A percentile compares a stretch with the other conserved stretches of the same genome.
phyloP scores from a whole-genome alignment of 805 yeast species.

The Ogataea glucozyma region DNA sequence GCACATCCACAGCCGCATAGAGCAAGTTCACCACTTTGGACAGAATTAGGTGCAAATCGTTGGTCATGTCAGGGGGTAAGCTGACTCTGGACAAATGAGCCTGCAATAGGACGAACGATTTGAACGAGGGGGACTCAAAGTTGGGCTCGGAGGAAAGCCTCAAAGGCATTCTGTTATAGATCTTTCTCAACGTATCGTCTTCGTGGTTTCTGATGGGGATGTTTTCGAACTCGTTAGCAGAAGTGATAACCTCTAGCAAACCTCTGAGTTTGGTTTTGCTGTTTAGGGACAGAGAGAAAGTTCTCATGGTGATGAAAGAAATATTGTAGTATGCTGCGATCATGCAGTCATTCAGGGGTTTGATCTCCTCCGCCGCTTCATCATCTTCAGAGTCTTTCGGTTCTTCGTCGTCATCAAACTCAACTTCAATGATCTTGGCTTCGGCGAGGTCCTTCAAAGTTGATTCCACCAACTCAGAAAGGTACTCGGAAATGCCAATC shows the following conservation, averaged over 20 bases:
- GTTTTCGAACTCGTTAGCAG: slow-evolving; percentile 70
- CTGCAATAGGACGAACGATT: slow-evolving; percentile 75
- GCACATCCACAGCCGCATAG: slow-evolving; percentile 69
- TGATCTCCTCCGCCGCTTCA: slow-evolving; percentile 44
- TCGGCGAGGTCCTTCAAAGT: slow-evolving; percentile 62
- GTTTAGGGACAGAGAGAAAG: slow-evolving; percentile 51
- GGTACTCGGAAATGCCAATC: slow-evolving; percentile 71
- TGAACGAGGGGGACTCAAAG: slow-evolving; percentile 57
- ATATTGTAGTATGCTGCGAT: slow-evolving; percentile 75
- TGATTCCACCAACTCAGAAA: slow-evolving; percentile 81
- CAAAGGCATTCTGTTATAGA: slow-evolving; percentile 65
- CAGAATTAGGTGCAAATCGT: slow-evolving; percentile 58
- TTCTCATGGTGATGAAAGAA: slow-evolving; percentile 65
- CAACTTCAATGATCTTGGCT: slow-evolving; percentile 62
- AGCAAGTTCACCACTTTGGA: slow-evolving; percentile 50
- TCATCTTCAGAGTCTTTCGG: slow-evolving; percentile 36
- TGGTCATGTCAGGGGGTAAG: slow-evolving; percentile 59
- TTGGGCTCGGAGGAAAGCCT: slow-evolving; percentile 40
- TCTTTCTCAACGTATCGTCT: slow-evolving; percentile 42
- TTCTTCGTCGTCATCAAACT: slow-evolving; percentile 41
- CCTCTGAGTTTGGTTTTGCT: slow-evolving; percentile 58
- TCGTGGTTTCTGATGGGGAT: slow-evolving; percentile 68
- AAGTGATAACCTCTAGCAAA: slow-evolving; percentile 62
- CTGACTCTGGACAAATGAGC: slow-evolving; percentile 72
- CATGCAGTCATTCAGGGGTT: slow-evolving; percentile 68